Percentiles rank a stretch among this genome's conserved stretches.
Conservation (phyloP, 139 green algal species). For the Yamagishiella unicocca region DNA sequence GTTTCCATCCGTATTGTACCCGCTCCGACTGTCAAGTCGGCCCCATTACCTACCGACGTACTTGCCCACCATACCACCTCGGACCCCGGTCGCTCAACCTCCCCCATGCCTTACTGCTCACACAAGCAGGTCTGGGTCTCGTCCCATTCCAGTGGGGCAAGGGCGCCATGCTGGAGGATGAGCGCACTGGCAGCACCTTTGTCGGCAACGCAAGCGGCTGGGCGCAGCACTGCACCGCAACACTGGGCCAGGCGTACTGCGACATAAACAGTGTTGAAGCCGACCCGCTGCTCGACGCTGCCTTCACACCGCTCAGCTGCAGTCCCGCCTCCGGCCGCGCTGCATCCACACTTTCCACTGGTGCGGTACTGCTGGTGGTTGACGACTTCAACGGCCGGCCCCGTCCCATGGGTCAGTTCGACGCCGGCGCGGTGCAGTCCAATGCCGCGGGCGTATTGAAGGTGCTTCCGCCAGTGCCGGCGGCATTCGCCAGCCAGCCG, state of each 20-base stretch:
- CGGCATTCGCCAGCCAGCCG: neutral
- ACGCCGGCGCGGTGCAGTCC: slow-evolving; percentile 32
- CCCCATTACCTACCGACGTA: too few species aligned
- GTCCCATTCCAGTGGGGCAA: slow-evolving; percentile 40
- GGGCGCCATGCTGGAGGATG: slow-evolving; percentile 50
- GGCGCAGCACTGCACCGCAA: neutral
- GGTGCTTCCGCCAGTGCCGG: slow-evolving; percentile 18
- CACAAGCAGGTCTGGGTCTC: neutral
- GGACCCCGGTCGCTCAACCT: too few species aligned
- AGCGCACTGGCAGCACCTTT: slow-evolving; percentile 15
- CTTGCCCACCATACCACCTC: too few species aligned
- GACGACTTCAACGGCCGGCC: slow-evolving; percentile 43
- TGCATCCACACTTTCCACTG: neutral
- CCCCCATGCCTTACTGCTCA: neutral
- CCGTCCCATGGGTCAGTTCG: neutral
- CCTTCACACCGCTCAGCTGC: slow-evolving; percentile 20
- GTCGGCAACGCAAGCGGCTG: slow-evolving; percentile 42
- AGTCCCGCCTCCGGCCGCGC: neutral
- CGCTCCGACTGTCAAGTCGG: too few species aligned
- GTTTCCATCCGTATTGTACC: too few species aligned
- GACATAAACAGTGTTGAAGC: slow-evolving; percentile 17
- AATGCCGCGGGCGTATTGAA: neutral
- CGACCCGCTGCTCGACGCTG: slow-evolving; percentile 6
- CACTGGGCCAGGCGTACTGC: neutral
- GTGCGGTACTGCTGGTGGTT: neutral